These are phyloP conservation scores for Stylosanthes scabra DNA, from an alignment of 331 rosid species.

Conservation along the genomic window DNA sequence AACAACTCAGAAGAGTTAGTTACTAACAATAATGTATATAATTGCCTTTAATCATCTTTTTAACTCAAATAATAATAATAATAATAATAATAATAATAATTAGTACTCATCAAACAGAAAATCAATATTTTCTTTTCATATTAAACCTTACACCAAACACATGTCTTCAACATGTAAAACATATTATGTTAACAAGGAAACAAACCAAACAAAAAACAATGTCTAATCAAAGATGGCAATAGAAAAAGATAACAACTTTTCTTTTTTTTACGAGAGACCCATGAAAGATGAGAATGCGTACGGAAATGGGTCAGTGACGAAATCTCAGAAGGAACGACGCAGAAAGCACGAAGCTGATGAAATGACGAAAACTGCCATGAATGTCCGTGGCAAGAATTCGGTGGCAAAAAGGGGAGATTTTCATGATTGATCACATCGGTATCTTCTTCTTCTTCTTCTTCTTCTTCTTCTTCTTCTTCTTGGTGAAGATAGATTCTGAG, in stretches of 20 bases:
- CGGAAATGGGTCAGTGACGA: background rate
- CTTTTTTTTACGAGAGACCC: background rate
- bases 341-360: conserved; percentile 11
- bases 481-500: background rate
- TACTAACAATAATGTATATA: background rate
- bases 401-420: background rate
- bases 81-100: no score
- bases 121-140: background rate
- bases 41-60: no score
- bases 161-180: background rate
- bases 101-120: background rate
- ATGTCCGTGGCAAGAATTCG: background rate
- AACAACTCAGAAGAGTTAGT: background rate
- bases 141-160: background rate
- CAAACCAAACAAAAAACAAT: conserved; percentile 5
- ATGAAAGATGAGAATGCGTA: background rate
- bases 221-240: conserved; percentile 1
- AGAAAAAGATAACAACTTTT: background rate
- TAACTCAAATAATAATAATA: no score
- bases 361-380: background rate
- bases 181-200: background rate
- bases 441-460: background rate
- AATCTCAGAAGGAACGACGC: background rate
- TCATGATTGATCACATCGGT: background rate
- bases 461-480: background rate